A percentile compares a stretch with the other conserved stretches of the same genome.
Evolutionary conservation across 768 basidiomycete species (phyloP).

Genomic region (Tephrocybe sp.): DNA sequence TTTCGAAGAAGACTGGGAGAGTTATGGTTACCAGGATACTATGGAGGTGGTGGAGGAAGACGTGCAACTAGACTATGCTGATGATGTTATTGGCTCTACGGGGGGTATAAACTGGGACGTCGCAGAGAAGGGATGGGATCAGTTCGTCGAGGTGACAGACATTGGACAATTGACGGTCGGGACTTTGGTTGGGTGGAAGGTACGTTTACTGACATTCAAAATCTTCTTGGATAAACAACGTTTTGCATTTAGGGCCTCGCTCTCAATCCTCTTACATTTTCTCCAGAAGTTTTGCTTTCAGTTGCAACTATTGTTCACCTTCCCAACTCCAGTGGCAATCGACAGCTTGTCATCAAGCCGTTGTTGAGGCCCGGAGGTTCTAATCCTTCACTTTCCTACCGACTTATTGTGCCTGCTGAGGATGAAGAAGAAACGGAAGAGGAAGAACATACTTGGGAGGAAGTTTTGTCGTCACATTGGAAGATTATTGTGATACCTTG

Average conservation of each 20-base stretch:
- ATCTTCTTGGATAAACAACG: not conserved
- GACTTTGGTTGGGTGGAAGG: slow-evolving; percentile 50
- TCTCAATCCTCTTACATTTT: slow-evolving; percentile 56
- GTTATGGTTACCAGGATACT: slow-evolving; percentile 1
- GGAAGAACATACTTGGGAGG: slow-evolving; percentile 22
- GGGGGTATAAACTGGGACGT: slow-evolving; percentile 35
- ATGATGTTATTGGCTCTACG: slow-evolving; percentile 2
- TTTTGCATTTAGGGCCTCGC: slow-evolving; percentile 47
- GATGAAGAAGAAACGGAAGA: slow-evolving; percentile 18
- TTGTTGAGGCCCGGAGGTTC: slow-evolving; percentile 17
- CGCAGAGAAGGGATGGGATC: slow-evolving; percentile 33
- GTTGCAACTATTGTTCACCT: slow-evolving; percentile 38
- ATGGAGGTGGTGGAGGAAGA: slow-evolving; percentile 18
- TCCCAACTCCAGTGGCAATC: slow-evolving; percentile 3
- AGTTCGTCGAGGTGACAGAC: slow-evolving; percentile 21
- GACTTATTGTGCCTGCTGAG: slow-evolving; percentile 4
- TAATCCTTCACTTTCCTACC: slow-evolving; percentile 23
- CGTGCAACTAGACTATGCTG: slow-evolving; percentile 9
- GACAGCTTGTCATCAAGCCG: slow-evolving; percentile 16
- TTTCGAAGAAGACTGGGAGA: slow-evolving; percentile 11
- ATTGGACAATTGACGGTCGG: slow-evolving; percentile 28
- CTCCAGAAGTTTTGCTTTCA: slow-evolving; percentile 58
- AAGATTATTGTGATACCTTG: slow-evolving; percentile 17
- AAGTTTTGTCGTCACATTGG: slow-evolving; percentile 21
- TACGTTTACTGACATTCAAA: slow-evolving; percentile 21